These are phyloP conservation scores for Curvularia verruculosa DNA, from an alignment of 2,329 filamentous ascomycete genomes.

Conservation along the genomic window DNA sequence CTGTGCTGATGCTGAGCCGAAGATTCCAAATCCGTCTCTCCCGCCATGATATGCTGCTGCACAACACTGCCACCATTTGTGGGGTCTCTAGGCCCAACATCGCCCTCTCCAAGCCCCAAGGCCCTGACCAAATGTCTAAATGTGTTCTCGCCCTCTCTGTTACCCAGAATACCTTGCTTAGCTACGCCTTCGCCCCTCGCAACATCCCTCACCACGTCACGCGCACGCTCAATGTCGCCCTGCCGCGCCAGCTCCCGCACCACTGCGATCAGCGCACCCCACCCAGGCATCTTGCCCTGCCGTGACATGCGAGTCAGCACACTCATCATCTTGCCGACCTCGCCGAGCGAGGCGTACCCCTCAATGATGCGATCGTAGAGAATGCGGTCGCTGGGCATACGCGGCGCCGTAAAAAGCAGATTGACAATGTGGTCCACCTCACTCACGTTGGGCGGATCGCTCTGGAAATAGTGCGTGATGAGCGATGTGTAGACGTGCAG, in stretches of 20 bases:
- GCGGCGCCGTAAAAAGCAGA: constrained; percentile 46
- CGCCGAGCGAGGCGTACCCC: constrained; percentile 65
- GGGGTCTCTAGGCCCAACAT: background rate
- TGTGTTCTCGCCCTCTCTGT: constrained; percentile 9
- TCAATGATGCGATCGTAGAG: constrained; percentile 75
- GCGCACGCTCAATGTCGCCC: constrained; percentile 44
- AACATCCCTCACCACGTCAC: constrained; percentile 48
- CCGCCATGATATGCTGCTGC: background rate
- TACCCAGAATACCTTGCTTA: constrained; percentile 27
- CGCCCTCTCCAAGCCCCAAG: constrained; percentile 16
- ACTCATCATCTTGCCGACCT: constrained; percentile 54
- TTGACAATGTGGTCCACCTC: constrained; percentile 66
- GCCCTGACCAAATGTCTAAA: constrained; percentile 26
- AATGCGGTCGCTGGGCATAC: constrained; percentile 56
- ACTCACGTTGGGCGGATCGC: constrained; percentile 62
- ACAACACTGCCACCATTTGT: background rate
- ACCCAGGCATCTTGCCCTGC: constrained; percentile 52
- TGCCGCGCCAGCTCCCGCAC: constrained; percentile 48
- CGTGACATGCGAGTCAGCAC: constrained; percentile 50
- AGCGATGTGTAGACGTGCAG: constrained; percentile 77
- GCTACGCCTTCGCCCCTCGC: constrained; percentile 41
- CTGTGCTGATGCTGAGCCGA: background rate
- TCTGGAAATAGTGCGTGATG: constrained; percentile 68
- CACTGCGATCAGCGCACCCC: constrained; percentile 49
- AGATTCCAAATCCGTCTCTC: background rate